Base-by-base conservation (phyloP, 176 grass and related monocot species). In the Oropetium thomaeum region DNA sequence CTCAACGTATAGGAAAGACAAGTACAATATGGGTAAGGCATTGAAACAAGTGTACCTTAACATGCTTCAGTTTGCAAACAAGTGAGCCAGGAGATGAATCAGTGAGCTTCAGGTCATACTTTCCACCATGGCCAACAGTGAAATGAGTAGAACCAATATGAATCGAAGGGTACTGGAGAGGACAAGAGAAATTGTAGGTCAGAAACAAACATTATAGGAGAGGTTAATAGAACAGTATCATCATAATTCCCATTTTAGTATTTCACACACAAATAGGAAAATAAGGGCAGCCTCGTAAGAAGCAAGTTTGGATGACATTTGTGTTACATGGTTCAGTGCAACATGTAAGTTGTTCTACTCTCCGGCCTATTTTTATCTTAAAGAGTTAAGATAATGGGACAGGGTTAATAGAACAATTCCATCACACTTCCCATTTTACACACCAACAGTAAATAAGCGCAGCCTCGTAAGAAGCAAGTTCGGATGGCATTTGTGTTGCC, bases 61-160 rank as follows among this genome's bases (percentile, higher is more conserved):
- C 79, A 88, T 94, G 91, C 77, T 75, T 88, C 82, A 98, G 58
- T 79, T 84, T 90, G 81, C 95, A 98, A 40, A 89, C 27, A 76
- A 83, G 92, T 62, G 79, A 62, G 47, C 87, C 87, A 55, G 79
- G 71, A 65, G 79, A 79, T 60, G 89, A 74, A 28, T 93, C 87
- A 4, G 81, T 89, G 71, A 98, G 74, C 54, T 67, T 87, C 79
- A 98, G 67, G 82, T 98, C 85, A 83, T 83, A 79, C 71, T 89
- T 94, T 43, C 82, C 84, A 30, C 95, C 90, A 66, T 94, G 79
- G 62, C 95, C 95, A 65, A 98, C 65, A 72, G 91, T 98, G 68
- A 98, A 98, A 90, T 81, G 73, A 29, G 89, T 71, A 66, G 75
- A 27, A 43, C 25, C 79, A 67, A 98, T 94, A 74, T 71, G 79